Evolutionary conservation across 352 stramenopile genomes (phyloP).

Genomic region (Pythium myriotylum): DNA sequence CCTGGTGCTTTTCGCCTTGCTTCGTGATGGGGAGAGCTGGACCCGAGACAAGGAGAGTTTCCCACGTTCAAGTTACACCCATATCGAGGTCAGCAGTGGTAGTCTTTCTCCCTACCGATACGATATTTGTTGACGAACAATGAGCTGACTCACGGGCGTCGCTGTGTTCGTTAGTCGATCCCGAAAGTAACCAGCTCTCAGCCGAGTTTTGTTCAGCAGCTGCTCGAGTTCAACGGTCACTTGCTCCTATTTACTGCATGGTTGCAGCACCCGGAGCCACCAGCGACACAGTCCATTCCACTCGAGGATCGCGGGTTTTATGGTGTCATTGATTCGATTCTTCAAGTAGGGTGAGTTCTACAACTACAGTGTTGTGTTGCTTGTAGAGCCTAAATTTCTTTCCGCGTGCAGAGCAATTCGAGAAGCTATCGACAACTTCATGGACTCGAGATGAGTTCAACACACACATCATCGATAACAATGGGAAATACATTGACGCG

Average conservation of each 20-base stretch:
- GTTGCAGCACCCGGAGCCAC: conserved; percentile 75
- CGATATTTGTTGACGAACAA: no score
- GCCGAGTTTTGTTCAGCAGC: conserved; percentile 29
- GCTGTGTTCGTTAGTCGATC: conserved; percentile 36
- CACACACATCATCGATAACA: background rate
- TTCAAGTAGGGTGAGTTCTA: conserved; percentile 68
- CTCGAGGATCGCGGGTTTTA: conserved; percentile 74
- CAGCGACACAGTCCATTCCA: conserved; percentile 62
- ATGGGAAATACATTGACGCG: conserved; percentile 2
- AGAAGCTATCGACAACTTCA: conserved; percentile 65
- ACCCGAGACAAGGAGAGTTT: conserved; percentile 82
- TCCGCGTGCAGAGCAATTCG: conserved; percentile 44
- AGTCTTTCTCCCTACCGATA: no score
- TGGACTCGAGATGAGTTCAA: conserved; percentile 38
- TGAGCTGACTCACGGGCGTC: background rate
- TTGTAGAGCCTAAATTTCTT: no score
- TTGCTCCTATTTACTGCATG: conserved; percentile 71
- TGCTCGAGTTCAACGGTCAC: conserved; percentile 59
- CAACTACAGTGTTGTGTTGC: background rate
- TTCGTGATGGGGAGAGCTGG: conserved; percentile 78
- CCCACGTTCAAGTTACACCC: conserved; percentile 73
- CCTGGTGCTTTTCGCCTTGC: conserved; percentile 60
- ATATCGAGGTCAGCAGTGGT: conserved; percentile 44
- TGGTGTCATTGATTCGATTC: conserved; percentile 70
- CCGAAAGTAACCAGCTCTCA: conserved; percentile 32